Percentiles rank a stretch among this genome's conserved stretches.
Conservation (phyloP, 2,329 filamentous ascomycete genomes). For the Metarhizium rileyi region DNA sequence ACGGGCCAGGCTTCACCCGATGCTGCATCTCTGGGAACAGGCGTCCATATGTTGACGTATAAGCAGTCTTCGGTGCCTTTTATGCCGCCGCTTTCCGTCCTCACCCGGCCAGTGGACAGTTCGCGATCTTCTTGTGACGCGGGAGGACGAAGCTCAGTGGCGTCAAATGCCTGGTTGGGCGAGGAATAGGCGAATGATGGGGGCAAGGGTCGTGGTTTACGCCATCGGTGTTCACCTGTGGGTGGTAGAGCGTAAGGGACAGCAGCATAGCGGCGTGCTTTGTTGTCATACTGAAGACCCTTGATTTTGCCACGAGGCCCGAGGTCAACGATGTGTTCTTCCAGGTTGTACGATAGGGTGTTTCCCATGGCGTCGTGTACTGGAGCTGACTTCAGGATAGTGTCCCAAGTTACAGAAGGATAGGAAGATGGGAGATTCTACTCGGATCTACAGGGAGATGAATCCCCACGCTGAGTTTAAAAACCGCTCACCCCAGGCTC, state of each 20-base stretch:
- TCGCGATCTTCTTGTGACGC: constrained; percentile 26
- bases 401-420: too few relatives aligned
- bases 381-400: too few relatives aligned
- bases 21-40: constrained; percentile 14
- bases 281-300: constrained; percentile 25
- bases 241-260: constrained; percentile 32
- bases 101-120: not conserved
- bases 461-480: too few relatives aligned
- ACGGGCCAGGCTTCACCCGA: constrained; percentile 19
- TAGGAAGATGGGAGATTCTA: too few relatives aligned
- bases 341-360: constrained; percentile 15
- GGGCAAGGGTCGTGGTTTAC: constrained; percentile 25
- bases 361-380: constrained; percentile 15
- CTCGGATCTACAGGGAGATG: too few relatives aligned
- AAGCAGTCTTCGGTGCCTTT: constrained; percentile 34
- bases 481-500: too few relatives aligned
- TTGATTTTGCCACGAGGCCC: constrained; percentile 19
- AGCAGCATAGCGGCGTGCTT: constrained; percentile 23
- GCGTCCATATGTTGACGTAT: constrained; percentile 36
- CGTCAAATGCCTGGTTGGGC: constrained; percentile 22
- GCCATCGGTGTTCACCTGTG: constrained; percentile 25
- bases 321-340: constrained; percentile 14
- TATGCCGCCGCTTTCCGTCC: constrained; percentile 6
- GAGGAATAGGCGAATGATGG: constrained; percentile 17
- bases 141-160: constrained; percentile 23